These are phyloP conservation scores for Dianthus caryophyllus DNA, from an alignment of 148 eudicot species.

Conservation along the genomic window DNA sequence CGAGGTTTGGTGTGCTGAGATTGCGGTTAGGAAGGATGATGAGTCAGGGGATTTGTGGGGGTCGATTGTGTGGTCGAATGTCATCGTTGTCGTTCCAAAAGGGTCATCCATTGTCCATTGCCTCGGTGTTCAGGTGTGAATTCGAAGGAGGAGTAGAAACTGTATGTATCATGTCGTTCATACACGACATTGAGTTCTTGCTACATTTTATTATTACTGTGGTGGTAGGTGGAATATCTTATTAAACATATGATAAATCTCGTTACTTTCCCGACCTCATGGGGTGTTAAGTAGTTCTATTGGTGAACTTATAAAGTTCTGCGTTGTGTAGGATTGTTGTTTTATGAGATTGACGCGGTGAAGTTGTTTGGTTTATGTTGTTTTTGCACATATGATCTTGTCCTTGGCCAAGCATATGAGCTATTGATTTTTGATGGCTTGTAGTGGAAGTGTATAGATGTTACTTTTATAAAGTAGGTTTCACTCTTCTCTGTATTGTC, in stretches of 20 bases:
- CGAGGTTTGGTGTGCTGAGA: slow-evolving; percentile 68
- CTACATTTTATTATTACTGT: too few species aligned
- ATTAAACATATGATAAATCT: too few species aligned
- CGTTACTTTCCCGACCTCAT: too few species aligned
- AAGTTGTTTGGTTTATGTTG: background rate
- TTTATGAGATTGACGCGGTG: too few species aligned
- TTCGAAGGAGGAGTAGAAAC: background rate
- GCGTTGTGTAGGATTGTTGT: background rate
- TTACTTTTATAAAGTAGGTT: too few species aligned
- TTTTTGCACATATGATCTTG: background rate
- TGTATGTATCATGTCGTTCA: slow-evolving; percentile 14
- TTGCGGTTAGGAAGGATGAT: slow-evolving; percentile 52
- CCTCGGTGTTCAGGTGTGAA: slow-evolving; percentile 53
- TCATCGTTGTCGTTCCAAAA: slow-evolving; percentile 45
- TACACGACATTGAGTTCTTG: background rate
- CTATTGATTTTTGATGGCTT: too few species aligned
- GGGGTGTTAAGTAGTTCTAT: background rate
- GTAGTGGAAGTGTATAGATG: too few species aligned
- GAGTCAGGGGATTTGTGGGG: slow-evolving; percentile 55
- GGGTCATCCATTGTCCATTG: slow-evolving; percentile 62
- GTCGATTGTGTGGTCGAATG: slow-evolving; percentile 50
- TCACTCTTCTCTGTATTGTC: too few species aligned
- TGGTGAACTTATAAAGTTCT: background rate
- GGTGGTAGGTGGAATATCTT: too few species aligned
- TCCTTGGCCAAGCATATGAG: background rate